Percentiles rank a stretch among this genome's conserved stretches.
Evolutionary conservation across 2,329 filamentous ascomycete species (phyloP).

Genomic region (Trichoderma koningiopsis): DNA sequence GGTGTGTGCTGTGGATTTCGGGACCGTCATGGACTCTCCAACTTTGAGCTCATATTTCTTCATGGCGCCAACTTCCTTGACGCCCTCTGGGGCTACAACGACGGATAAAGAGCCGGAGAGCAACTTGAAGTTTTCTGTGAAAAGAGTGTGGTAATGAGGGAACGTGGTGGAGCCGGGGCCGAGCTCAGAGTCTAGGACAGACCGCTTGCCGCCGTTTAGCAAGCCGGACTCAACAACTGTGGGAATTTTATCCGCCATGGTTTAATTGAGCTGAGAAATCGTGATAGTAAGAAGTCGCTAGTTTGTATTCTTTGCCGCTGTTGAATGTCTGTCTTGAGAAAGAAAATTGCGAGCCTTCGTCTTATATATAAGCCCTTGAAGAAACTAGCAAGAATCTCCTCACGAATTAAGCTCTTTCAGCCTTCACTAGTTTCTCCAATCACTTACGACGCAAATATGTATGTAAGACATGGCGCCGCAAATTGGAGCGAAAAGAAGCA

Average conservation of each 20-base stretch:
- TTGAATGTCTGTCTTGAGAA: background rate
- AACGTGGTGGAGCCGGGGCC: conserved; percentile 16
- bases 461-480: background rate
- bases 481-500: background rate
- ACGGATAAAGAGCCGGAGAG: conserved; percentile 3
- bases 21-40: conserved; percentile 1
- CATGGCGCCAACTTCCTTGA: conserved; percentile 15
- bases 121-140: conserved; percentile 13
- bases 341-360: background rate
- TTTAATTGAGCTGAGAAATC: background rate
- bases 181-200: background rate
- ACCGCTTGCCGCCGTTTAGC: conserved; percentile 18
- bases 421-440: background rate
- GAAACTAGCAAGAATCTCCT: background rate
- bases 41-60: background rate
- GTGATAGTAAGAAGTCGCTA: background rate
- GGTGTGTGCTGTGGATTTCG: conserved; percentile 6
- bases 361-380: background rate
- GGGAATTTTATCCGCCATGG: conserved; percentile 16
- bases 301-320: background rate
- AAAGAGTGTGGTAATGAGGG: conserved; percentile 11
- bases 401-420: background rate
- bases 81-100: conserved; percentile 13
- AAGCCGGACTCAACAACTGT: conserved; percentile 11
- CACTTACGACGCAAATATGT: background rate